phyloP scores from a whole-genome alignment of 2,329 filamentous ascomycete species.

The Aspergillus eucalypticola region DNA sequence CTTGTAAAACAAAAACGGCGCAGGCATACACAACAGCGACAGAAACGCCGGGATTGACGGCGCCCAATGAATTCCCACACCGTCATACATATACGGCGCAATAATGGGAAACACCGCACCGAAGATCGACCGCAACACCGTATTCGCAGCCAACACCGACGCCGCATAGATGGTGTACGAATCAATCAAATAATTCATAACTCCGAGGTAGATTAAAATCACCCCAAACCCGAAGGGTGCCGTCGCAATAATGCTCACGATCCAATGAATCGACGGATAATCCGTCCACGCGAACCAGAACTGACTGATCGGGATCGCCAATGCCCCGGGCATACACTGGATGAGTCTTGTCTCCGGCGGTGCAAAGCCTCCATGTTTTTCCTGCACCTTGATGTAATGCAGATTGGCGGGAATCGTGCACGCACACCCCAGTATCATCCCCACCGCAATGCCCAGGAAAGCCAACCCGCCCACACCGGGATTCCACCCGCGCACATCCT shows the following conservation, averaged over 20 bases:
- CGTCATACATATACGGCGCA: background rate
- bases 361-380: background rate
- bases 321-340: slow-evolving; percentile 1
- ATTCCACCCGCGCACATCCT: slow-evolving; percentile 4
- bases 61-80: slow-evolving; percentile 3
- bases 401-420: slow-evolving; percentile 1
- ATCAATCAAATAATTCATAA: slow-evolving; percentile 7
- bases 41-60: background rate
- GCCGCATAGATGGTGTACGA: slow-evolving; percentile 8
- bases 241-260: slow-evolving; percentile 1
- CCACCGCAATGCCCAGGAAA: background rate
- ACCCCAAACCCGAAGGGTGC: slow-evolving; percentile 5
- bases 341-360: background rate
- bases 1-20: slow-evolving; percentile 2
- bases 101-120: slow-evolving; percentile 1
- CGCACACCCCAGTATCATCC: background rate
- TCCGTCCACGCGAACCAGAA: slow-evolving; percentile 9
- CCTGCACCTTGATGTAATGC: background rate
- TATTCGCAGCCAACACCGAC: slow-evolving; percentile 5
- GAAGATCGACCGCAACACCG: background rate
- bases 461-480: slow-evolving; percentile 1
- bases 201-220: background rate
- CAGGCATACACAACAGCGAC: slow-evolving; percentile 4
- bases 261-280: background rate
- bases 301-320: slow-evolving; percentile 4